These are phyloP conservation scores for Ophiostoma quercus DNA, from an alignment of 2,329 filamentous ascomycete species.

Conservation along the genomic window DNA sequence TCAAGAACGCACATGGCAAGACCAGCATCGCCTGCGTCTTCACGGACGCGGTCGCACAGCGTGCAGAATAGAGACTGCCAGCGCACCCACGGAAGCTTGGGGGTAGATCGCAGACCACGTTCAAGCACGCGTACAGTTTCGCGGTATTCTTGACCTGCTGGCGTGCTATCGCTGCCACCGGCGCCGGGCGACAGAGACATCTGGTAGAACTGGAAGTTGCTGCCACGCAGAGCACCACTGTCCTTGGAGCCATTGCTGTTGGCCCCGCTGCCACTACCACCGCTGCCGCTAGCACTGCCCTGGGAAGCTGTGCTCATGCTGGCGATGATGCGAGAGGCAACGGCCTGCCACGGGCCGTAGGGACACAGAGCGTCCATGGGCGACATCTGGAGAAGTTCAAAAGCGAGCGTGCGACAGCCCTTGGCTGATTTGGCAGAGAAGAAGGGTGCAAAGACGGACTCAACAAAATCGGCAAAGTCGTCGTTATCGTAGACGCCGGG, in stretches of 20 bases:
- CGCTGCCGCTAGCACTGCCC: background rate
- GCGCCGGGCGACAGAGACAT: conserved; percentile 21
- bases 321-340: conserved; percentile 43
- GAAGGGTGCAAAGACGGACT: conserved; percentile 54
- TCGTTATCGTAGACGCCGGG: conserved; percentile 46
- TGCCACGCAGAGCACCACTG: background rate
- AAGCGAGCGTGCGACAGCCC: conserved; percentile 43
- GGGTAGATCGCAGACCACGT: conserved; percentile 50
- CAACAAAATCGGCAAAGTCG: conserved; percentile 43
- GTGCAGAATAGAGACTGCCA: conserved; percentile 55
- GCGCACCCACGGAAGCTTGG: conserved; percentile 42
- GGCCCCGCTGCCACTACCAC: conserved; percentile 15
- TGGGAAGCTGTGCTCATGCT: conserved; percentile 42
- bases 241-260: conserved; percentile 17
- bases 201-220: conserved; percentile 16
- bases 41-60: conserved; percentile 51
- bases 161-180: conserved; percentile 35
- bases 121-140: conserved; percentile 64
- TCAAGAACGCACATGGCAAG: conserved; percentile 64
- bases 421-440: conserved; percentile 46
- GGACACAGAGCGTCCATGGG: conserved; percentile 44
- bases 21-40: conserved; percentile 62
- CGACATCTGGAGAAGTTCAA: conserved; percentile 48
- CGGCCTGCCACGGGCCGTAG: conserved; percentile 49
- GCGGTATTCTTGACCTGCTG: conserved; percentile 63